Conservation (phyloP, 2,329 filamentous ascomycete genomes). For the Lecanicillium sp. region DNA sequence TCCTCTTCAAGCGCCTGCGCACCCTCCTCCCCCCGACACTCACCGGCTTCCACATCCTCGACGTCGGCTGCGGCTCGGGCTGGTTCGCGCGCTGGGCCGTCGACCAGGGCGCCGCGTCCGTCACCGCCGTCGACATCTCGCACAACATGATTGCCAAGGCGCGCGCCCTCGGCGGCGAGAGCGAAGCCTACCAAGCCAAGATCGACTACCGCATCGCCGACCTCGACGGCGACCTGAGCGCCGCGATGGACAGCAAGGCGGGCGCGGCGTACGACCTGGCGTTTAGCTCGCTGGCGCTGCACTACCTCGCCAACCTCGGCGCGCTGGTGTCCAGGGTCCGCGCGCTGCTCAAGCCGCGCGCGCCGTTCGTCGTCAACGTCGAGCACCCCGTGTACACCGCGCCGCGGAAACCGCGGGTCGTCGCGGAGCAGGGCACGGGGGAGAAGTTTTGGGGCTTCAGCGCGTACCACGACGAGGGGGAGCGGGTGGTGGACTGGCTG, state of each 20-base stretch:
- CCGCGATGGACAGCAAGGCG: neutral
- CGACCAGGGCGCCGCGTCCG: slow-evolving; percentile 29
- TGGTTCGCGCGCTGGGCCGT: slow-evolving; percentile 40
- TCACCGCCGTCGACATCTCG: slow-evolving; percentile 36
- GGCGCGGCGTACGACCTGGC: slow-evolving; percentile 28
- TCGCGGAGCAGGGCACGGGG: slow-evolving; percentile 24
- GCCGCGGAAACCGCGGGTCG: slow-evolving; percentile 27
- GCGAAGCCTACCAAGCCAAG: slow-evolving; percentile 17
- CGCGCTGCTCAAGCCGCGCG: slow-evolving; percentile 27
- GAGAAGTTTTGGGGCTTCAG: slow-evolving; percentile 36
- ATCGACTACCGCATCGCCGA: slow-evolving; percentile 29
- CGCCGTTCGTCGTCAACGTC: slow-evolving; percentile 37
- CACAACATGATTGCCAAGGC: slow-evolving; percentile 37
- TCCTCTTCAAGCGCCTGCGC: slow-evolving; percentile 39
- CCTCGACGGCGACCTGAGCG: slow-evolving; percentile 27
- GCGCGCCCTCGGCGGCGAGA: slow-evolving; percentile 19
- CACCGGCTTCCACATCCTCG: slow-evolving; percentile 29
- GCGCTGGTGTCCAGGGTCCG: slow-evolving; percentile 28
- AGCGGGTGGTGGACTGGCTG: slow-evolving; percentile 36
- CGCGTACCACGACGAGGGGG: slow-evolving; percentile 36
- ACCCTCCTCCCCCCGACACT: slow-evolving; percentile 30
- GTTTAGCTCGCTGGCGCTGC: slow-evolving; percentile 36
- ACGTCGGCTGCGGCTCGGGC: slow-evolving; percentile 42
- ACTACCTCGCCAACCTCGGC: slow-evolving; percentile 32
- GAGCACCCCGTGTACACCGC: slow-evolving; percentile 44